Base-by-base conservation (phyloP, 177 flowering plant genomes). In the Vitis hybrid region DNA sequence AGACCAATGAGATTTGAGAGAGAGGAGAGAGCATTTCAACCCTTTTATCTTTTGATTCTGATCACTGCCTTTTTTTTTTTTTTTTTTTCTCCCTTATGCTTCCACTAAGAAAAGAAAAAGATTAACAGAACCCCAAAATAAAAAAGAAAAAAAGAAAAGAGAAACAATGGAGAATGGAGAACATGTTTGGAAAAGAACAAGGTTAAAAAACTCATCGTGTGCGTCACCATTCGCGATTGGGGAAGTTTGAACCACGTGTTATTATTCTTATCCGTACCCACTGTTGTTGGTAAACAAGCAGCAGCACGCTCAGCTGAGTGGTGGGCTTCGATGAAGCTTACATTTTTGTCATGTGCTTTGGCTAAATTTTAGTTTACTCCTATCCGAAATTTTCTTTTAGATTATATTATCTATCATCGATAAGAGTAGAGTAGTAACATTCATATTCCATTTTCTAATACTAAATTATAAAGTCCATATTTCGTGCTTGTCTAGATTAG, bases 251-350 rank as follows among this genome's bases (percentile, higher is more conserved):
- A 32, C 54, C 72, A 70, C 67, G 66, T 70, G 67, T 52, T 32
- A 52, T 54, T 52, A 63, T 70, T 62, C 65, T 60, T 51, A 69
- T 60, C 72, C 58, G 65, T 69, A 61, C 65, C 26, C 11, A 51
- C 34, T 19, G 7, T 39, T 39, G 45, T 5, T 5, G 45, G 45
- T 39, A 39, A 39, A 39, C 45, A 39, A 39, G 45, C 45, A 39
- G 45, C 45, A 39, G 45, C 45, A 39, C 45, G 45, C 45, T 39
- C 45, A 39, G 8, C 9, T 5, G 45, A 39, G 45, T 39, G 45
- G 45, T 39, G 45, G 7, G 45, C 45, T 39, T 39, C 45, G 45
- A 39, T 39, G 45, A 39, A 39, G 45, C 45, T 39, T 6, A 39
- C 45, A 39, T 39, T 39, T 39, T 39, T 39, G 45, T 39, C 45